A percentile compares a stretch with the other conserved stretches of the same genome.
These are phyloP conservation scores for Cryptomeria japonica DNA, from an alignment of 75 land plant genomes.

Conservation along the genomic window DNA sequence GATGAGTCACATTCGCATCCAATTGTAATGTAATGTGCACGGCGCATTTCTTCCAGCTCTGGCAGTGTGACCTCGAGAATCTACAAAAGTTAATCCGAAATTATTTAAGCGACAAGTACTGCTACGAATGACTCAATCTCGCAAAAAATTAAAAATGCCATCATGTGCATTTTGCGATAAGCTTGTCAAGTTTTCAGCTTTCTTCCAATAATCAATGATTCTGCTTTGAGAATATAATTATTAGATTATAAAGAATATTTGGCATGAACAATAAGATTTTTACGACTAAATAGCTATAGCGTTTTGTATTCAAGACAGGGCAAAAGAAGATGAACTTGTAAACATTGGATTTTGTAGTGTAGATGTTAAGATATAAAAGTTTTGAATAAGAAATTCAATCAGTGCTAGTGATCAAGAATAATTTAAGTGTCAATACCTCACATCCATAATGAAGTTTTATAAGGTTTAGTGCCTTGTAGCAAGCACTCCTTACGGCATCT, in stretches of 20 bases:
- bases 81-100: conserved; percentile 24
- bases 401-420: not conserved
- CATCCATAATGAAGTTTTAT: conserved; percentile 60
- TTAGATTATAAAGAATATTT: not conserved
- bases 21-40: conserved; percentile 79
- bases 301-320: not conserved
- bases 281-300: not conserved
- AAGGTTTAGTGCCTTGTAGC: conserved; percentile 52
- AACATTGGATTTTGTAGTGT: not conserved
- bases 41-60: conserved; percentile 76
- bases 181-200: not conserved
- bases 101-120: not conserved
- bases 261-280: not conserved
- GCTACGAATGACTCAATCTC: not conserved
- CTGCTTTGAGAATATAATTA: not conserved
- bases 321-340: not conserved
- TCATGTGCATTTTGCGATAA: not conserved
- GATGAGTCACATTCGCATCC: conserved; percentile 67
- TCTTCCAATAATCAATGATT: not conserved
- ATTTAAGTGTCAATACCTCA: conserved; percentile 47
- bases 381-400: not conserved
- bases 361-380: not conserved
- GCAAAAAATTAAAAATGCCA: not conserved
- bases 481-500: conserved; percentile 51
- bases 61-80: conserved; percentile 72